phyloP scores from a whole-genome alignment of 129 eudicot genomes.

The Escallonia rubra region DNA sequence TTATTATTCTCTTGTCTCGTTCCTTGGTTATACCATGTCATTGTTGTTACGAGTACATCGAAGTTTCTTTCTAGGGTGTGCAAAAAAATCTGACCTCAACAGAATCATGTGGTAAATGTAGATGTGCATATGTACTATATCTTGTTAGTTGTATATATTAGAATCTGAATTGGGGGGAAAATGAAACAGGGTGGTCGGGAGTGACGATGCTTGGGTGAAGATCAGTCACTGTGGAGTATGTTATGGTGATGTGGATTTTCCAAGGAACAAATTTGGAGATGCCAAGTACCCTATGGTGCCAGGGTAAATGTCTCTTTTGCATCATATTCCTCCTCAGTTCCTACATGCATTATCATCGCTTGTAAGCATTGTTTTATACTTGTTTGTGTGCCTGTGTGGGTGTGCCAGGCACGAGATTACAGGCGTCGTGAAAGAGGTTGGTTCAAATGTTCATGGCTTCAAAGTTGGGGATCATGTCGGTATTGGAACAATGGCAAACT shows the following conservation, averaged over 20 bases:
- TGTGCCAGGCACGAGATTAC: constrained; percentile 24
- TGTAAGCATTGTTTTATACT: too few species aligned
- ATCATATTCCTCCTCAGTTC: background rate
- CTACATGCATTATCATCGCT: too few species aligned
- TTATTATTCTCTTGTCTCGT: too few species aligned
- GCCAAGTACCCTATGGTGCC: constrained; percentile 31
- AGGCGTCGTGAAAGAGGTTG: constrained; percentile 22
- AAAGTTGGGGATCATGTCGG: constrained; percentile 28
- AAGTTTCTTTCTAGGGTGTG: too few species aligned
- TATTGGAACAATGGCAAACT: constrained; percentile 12
- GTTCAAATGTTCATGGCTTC: constrained; percentile 18
- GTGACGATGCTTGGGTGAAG: constrained; percentile 13
- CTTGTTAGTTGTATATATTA: too few species aligned
- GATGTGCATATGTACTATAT: too few species aligned
- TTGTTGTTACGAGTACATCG: too few species aligned
- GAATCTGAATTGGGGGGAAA: too few species aligned
- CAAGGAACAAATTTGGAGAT: constrained; percentile 14
- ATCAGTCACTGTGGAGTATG: constrained; percentile 28
- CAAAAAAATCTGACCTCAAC: too few species aligned
- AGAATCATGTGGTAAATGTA: too few species aligned
- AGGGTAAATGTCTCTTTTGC: constrained; percentile 5
- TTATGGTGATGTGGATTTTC: constrained; percentile 25
- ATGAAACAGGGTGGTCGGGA: constrained; percentile 9
- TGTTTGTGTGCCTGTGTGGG: background rate
- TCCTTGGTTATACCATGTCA: too few species aligned